phyloP scores from a whole-genome alignment of 2,329 filamentous ascomycete genomes.

The Lithohypha guttulata region DNA sequence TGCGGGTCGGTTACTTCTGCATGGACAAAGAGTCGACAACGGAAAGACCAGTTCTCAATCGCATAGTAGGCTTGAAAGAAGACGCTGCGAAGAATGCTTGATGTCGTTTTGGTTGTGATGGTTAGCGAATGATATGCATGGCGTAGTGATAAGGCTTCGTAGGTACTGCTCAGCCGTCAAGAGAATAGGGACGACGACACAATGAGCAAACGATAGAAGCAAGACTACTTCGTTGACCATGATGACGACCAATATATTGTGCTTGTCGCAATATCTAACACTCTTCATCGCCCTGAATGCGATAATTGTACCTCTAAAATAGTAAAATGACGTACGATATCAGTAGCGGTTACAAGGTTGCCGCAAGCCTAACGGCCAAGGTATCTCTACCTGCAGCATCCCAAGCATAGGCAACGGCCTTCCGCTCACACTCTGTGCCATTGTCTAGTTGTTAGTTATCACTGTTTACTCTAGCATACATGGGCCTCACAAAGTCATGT shows the following conservation, averaged over 20 bases:
- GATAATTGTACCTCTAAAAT: too few species aligned
- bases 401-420: background rate
- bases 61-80: slow-evolving; percentile 86
- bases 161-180: too few species aligned
- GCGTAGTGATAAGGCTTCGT: too few species aligned
- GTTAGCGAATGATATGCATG: background rate
- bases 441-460: background rate
- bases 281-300: too few species aligned
- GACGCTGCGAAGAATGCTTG: slow-evolving; percentile 55
- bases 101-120: background rate
- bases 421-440: slow-evolving; percentile 14
- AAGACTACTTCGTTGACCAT: too few species aligned
- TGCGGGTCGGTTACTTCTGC: slow-evolving; percentile 80
- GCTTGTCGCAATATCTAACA: too few species aligned
- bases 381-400: background rate
- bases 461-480: slow-evolving; percentile 12
- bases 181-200: too few species aligned
- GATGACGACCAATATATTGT: too few species aligned
- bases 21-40: slow-evolving; percentile 64
- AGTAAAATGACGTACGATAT: too few species aligned
- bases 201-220: too few species aligned
- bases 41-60: slow-evolving; percentile 76
- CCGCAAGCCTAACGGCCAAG: background rate
- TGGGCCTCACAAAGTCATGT: slow-evolving; percentile 46
- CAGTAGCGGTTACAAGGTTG: too few species aligned